Conservation (phyloP, 2,329 filamentous ascomycete genomes). For the Seiridium cupressi region DNA sequence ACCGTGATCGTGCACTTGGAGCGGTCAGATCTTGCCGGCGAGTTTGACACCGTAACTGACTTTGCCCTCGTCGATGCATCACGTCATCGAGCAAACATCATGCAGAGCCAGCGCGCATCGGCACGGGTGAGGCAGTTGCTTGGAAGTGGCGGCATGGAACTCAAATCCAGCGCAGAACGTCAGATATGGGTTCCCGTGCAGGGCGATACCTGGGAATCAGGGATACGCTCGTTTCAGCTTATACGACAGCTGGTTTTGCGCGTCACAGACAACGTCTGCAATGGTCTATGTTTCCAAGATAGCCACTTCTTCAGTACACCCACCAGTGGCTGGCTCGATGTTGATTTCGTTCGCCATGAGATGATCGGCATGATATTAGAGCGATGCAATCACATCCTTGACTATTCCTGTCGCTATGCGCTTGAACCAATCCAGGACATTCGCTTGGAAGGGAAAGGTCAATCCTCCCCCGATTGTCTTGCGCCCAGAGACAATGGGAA, state of each 20-base stretch:
- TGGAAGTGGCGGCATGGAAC: not conserved
- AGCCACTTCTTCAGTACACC: constrained; percentile 1
- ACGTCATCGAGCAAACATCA: not conserved
- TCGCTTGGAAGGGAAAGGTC: not conserved
- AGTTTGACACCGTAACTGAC: not conserved
- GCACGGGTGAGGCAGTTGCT: not conserved
- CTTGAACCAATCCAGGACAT: constrained; percentile 6
- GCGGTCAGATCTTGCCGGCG: not conserved
- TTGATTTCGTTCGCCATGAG: constrained; percentile 8
- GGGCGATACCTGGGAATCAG: constrained; percentile 2
- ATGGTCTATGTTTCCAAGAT: not conserved
- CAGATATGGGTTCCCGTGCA: constrained; percentile 2
- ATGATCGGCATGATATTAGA: constrained; percentile 9
- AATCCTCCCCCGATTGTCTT: not conserved
- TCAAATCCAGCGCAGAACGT: not conserved
- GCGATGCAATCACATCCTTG: constrained; percentile 4
- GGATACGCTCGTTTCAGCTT: constrained; percentile 6
- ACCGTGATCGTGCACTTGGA: not conserved
- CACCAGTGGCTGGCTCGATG: constrained; percentile 7
- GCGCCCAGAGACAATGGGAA: not conserved
- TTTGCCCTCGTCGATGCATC: not conserved
- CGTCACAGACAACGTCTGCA: not conserved
- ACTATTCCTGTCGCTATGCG: constrained; percentile 5
- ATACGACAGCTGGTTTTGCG: not conserved
- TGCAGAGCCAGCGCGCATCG: not conserved